Percentiles rank a stretch among this genome's conserved stretches.
Conservation (phyloP, 306 rosid genomes). For the Fragaria nilgerrensis region DNA sequence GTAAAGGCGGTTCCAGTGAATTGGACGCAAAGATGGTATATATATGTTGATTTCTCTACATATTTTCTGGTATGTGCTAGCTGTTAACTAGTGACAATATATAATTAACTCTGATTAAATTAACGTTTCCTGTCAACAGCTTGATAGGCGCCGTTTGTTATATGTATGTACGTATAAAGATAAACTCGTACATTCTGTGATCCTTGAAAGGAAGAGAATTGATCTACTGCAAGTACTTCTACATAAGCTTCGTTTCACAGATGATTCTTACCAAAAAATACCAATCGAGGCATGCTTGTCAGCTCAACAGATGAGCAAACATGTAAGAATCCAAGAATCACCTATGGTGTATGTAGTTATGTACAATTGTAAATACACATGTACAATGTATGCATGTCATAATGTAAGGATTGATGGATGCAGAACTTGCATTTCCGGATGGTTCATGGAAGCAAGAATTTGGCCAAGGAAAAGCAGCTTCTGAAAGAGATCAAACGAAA, state of each 20-base stretch:
- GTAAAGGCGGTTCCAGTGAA: no score
- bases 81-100: neutral
- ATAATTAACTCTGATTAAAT: no score
- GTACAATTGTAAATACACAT: no score
- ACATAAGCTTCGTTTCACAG: conserved; percentile 26
- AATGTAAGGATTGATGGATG: neutral
- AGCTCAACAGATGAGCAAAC: conserved; percentile 22
- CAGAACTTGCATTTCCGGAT: conserved; percentile 33
- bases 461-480: conserved; percentile 35
- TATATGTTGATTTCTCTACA: neutral
- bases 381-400: neutral
- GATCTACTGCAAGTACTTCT: conserved; percentile 8
- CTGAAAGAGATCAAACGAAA: conserved; percentile 23
- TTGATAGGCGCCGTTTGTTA: neutral
- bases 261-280: conserved; percentile 20
- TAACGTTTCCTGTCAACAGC: neutral
- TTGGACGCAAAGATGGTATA: neutral
- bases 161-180: neutral
- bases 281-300: conserved; percentile 13
- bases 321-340: no score
- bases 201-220: neutral
- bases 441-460: conserved; percentile 23
- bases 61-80: neutral
- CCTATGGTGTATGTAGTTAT: no score
- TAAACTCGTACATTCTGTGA: neutral